phyloP scores from a whole-genome alignment of 2,329 filamentous ascomycete genomes.

The Colletotrichum karsti region DNA sequence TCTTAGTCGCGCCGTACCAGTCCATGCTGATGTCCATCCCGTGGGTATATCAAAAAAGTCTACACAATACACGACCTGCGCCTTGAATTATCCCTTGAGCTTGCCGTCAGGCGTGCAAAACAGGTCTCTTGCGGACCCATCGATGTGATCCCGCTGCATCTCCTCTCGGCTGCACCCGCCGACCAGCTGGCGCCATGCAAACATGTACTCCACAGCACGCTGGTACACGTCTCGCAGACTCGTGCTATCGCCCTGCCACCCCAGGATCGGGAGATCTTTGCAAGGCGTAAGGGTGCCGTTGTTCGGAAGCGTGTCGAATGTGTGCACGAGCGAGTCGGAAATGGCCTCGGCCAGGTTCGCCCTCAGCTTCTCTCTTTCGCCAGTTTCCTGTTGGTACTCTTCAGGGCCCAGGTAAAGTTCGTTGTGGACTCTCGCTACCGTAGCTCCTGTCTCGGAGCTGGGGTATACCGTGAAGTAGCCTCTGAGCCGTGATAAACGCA shows the following conservation, averaged over 20 bases:
- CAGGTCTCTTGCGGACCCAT: constrained; percentile 63
- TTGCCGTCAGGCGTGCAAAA: constrained; percentile 61
- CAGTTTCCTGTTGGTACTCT: constrained; percentile 57
- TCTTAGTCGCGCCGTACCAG: constrained; percentile 3
- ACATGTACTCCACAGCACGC: constrained; percentile 60
- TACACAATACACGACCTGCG: constrained; percentile 6
- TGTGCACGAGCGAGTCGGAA: constrained; percentile 46
- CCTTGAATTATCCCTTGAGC: constrained; percentile 40
- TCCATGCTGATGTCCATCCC: constrained; percentile 5
- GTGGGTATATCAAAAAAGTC: constrained; percentile 29
- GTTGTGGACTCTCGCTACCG: constrained; percentile 78
- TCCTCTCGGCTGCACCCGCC: constrained; percentile 68
- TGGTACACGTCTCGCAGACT: constrained; percentile 48
- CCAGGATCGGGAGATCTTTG: constrained; percentile 64
- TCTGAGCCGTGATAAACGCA: constrained; percentile 78
- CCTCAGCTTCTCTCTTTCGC: constrained; percentile 30
- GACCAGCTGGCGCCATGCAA: constrained; percentile 67
- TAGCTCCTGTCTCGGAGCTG: constrained; percentile 58
- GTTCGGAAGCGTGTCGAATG: constrained; percentile 58
- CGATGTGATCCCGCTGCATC: constrained; percentile 34
- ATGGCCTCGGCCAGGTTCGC: constrained; percentile 35
- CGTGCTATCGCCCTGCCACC: constrained; percentile 68
- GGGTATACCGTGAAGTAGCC: constrained; percentile 87
- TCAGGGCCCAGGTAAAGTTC: constrained; percentile 80
- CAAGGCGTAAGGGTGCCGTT: constrained; percentile 53